Conservation (phyloP, 1,139 yeast species). For the Pichia sp. region DNA sequence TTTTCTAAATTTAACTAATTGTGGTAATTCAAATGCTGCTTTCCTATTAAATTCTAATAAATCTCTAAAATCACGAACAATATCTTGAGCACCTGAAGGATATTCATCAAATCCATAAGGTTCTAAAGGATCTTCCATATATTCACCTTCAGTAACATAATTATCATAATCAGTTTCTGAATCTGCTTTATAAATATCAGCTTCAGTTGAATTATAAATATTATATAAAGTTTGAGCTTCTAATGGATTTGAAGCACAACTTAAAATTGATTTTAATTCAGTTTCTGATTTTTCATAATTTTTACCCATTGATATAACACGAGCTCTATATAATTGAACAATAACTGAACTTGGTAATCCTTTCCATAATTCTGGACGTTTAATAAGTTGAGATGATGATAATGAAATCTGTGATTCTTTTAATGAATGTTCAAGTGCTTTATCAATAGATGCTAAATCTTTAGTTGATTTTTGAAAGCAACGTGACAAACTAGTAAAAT, state of each 20-base stretch:
- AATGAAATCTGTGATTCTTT: conserved; percentile 14
- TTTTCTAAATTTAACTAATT: conserved; percentile 67
- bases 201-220: conserved; percentile 35
- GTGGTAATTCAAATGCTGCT: conserved; percentile 90
- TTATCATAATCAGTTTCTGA: conserved; percentile 30
- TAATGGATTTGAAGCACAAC: conserved; percentile 29
- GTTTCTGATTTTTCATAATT: conserved; percentile 47
- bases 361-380: conserved; percentile 60
- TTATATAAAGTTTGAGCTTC: conserved; percentile 25
- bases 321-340: conserved; percentile 51
- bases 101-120: conserved; percentile 50
- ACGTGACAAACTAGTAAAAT: background rate
- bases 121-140: conserved; percentile 24
- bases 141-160: conserved; percentile 27
- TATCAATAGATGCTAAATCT: background rate
- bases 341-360: conserved; percentile 60
- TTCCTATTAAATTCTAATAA: conserved; percentile 64
- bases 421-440: conserved; percentile 7
- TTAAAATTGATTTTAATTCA: conserved; percentile 40
- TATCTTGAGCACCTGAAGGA: conserved; percentile 54
- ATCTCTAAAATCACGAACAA: conserved; percentile 56
- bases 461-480: background rate
- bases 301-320: conserved; percentile 51
- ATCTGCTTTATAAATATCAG: conserved; percentile 29
- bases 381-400: conserved; percentile 21